Base-by-base conservation (phyloP, 129 eudicot species). In the Smallanthus sonchifolius region DNA sequence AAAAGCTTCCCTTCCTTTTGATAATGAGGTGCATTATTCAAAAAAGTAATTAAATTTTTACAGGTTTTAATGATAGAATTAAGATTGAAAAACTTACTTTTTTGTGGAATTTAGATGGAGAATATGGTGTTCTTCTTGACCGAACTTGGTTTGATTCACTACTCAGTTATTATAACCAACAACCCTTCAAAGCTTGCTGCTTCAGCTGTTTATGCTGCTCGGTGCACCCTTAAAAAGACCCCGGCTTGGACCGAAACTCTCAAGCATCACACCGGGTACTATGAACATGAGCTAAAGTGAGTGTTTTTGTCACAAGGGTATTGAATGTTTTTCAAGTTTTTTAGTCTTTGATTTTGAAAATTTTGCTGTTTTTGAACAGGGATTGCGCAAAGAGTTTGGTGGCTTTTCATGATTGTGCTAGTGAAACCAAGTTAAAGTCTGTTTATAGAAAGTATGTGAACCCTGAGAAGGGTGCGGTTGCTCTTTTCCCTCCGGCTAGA, bases 201-300 rank as follows among this genome's bases (percentile, higher is more conserved):
- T 69, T 62, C 97, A 4, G 97, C 99, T 38, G 99, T 94, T 32
- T 91, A 88, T 70, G 97, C 91, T 11, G 96, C 97, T 15, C 77
- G 95, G 32, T 86, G 89, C 70, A 86, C 89, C 34, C 86, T 94
- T 10, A 82, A 75, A 15, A 85, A 83, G 86, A 83, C 30, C 11
- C 99, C 97, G 0, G 28, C 65, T 16, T 94, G 99, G 99, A 91
- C 87, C 0, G 87, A 87, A 40, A 91, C 99, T 0, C 86, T 94
- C 11, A 78, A 72, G 77, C 86, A 88, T 75, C 88, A 94, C 77
- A 94, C 99, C 0, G 94, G 97, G 69, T 94, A 81, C 72, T 38
- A 77, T 2, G 91, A 94, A 63, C 86, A 84, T 72, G 71, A 90
- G 59, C 69, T 94, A 24, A 83, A 76, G 97, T 92, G 77, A 56